Evolutionary conservation across 2,329 filamentous ascomycete species (phyloP).

Genomic region (Pezicula neosporulosa): DNA sequence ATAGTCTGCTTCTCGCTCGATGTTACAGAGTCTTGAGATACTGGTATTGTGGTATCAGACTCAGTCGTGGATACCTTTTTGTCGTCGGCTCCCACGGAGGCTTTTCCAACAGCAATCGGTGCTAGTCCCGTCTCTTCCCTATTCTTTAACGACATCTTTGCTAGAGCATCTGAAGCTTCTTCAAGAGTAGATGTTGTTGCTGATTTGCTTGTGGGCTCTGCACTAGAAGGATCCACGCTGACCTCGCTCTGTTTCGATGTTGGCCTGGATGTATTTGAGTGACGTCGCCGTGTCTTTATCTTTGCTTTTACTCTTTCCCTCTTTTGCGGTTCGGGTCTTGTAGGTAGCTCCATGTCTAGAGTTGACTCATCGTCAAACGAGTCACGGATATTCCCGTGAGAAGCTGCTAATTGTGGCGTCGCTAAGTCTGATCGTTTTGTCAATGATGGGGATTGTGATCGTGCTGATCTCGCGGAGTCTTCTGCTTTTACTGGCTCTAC

Average conservation of each 20-base stretch:
- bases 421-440: no score
- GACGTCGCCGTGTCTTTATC: slow-evolving; percentile 24
- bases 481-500: background rate
- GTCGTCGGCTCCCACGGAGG: no score
- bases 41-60: background rate
- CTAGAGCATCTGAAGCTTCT: slow-evolving; percentile 7
- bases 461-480: background rate
- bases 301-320: slow-evolving; percentile 25
- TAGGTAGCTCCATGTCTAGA: background rate
- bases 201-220: slow-evolving; percentile 4
- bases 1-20: slow-evolving; percentile 3
- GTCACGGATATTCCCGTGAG: slow-evolving; percentile 10
- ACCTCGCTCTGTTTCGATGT: slow-evolving; percentile 6
- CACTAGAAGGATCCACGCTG: background rate
- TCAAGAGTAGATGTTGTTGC: slow-evolving; percentile 11
- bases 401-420: slow-evolving; percentile 7
- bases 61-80: background rate
- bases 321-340: slow-evolving; percentile 13
- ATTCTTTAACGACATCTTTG: slow-evolving; percentile 2
- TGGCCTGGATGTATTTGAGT: slow-evolving; percentile 12
- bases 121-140: slow-evolving; percentile 4
- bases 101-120: background rate
- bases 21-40: background rate
- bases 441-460: background rate
- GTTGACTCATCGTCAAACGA: slow-evolving; percentile 15